A percentile compares a stretch with the other conserved stretches of the same genome.
These are phyloP conservation scores for Astrothelium subdiscretum DNA, from an alignment of 495 filamentous ascomycete genomes.

Conservation along the genomic window DNA sequence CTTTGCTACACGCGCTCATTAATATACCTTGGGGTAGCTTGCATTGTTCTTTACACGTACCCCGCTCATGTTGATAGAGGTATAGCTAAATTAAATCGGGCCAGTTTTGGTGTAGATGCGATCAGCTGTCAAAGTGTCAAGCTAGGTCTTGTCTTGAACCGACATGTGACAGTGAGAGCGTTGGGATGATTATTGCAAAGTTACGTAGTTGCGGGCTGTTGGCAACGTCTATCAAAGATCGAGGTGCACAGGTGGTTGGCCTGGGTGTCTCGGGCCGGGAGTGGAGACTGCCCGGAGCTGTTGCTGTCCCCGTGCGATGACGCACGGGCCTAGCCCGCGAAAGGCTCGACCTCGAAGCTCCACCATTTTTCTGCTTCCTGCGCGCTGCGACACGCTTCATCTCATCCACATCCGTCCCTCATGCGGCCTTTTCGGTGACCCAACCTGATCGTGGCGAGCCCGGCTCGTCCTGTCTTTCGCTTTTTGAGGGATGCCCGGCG, in stretches of 20 bases:
- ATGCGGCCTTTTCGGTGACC: background rate
- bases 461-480: background rate
- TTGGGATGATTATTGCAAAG: too few species aligned
- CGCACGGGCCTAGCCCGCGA: background rate
- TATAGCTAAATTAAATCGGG: background rate
- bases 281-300: background rate
- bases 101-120: too few species aligned
- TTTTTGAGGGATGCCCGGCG: background rate
- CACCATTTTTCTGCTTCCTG: background rate
- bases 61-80: background rate
- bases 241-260: too few species aligned
- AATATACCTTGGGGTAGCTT: slow-evolving; percentile 1
- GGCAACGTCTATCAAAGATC: too few species aligned
- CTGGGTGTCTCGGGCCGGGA: too few species aligned
- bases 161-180: too few species aligned
- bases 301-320: background rate
- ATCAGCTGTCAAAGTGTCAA: too few species aligned
- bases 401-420: background rate
- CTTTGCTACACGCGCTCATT: slow-evolving; percentile 49
- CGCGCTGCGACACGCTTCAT: background rate
- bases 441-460: background rate
- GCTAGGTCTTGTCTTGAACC: too few species aligned
- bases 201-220: too few species aligned
- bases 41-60: background rate
- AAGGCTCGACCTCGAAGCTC: background rate